Evolutionary conservation across 371 early-diverging fungal genomes (phyloP).

Genomic region (Rhizopus arrhizus): DNA sequence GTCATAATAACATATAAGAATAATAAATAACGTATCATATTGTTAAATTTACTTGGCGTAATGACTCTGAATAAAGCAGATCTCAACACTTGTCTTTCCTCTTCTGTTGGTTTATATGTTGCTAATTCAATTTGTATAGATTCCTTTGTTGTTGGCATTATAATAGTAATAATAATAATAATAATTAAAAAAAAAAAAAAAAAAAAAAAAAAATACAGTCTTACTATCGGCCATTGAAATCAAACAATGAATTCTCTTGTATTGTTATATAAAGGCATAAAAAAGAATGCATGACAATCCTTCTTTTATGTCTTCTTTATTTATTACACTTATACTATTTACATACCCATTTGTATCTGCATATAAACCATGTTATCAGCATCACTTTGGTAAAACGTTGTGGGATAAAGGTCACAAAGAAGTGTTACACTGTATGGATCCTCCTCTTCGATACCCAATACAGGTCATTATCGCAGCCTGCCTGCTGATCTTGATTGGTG

Average conservation of each 20-base stretch:
- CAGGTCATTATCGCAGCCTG: constrained; percentile 3
- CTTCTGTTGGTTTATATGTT: constrained; percentile 32
- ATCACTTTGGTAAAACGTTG: background rate
- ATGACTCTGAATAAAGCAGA: constrained; percentile 46
- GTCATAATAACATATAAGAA: background rate
- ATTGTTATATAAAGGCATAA: background rate
- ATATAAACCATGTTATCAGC: background rate
- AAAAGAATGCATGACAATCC: background rate
- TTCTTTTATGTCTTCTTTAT: background rate
- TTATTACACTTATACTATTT: background rate
- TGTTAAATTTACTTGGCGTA: constrained; percentile 29
- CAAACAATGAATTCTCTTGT: background rate
- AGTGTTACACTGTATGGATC: constrained; percentile 3
- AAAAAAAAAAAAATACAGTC: background rate
- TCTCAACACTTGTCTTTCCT: constrained; percentile 35
- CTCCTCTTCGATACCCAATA: background rate
- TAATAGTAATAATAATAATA: background rate
- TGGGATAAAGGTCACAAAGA: background rate
- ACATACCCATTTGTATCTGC: background rate
- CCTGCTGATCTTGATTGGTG: constrained; percentile 21
- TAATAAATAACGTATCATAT: background rate
- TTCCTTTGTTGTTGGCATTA: constrained; percentile 30
- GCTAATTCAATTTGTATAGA: constrained; percentile 33
- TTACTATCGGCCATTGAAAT: background rate
- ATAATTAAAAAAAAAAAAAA: constrained; percentile 3